Conservation (phyloP, 257 asterid species). For the Penstemon newberryi region DNA sequence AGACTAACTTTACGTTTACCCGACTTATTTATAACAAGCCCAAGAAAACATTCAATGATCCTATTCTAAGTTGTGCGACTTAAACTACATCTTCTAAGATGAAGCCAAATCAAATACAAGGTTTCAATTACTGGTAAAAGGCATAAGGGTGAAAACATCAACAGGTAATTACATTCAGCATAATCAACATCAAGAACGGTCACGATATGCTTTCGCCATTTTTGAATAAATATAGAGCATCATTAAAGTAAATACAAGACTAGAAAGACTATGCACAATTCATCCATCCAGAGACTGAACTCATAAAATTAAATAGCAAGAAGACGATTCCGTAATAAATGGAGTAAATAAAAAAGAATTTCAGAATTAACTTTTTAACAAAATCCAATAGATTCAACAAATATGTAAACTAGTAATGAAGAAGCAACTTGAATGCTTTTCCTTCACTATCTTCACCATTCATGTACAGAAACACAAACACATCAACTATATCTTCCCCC, state of each 20-base stretch:
- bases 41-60: not conserved
- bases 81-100: not conserved
- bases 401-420: slow-evolving; percentile 17
- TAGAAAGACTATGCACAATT: not conserved
- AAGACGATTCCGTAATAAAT: not conserved
- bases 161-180: too few species aligned
- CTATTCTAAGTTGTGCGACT: not conserved
- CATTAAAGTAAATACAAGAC: not conserved
- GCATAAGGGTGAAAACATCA: too few species aligned
- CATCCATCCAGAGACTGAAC: not conserved
- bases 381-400: not conserved
- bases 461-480: slow-evolving; percentile 48
- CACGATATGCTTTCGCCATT: not conserved
- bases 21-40: too few species aligned
- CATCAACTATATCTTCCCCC: slow-evolving; percentile 29
- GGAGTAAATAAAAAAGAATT: not conserved
- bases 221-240: not conserved
- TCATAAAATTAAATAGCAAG: not conserved
- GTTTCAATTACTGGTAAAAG: too few species aligned
- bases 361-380: not conserved
- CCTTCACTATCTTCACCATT: slow-evolving; percentile 35
- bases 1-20: too few species aligned
- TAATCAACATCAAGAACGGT: not conserved
- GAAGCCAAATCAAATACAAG: too few species aligned
- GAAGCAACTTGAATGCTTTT: slow-evolving; percentile 22